Percentiles rank a stretch among this genome's conserved stretches.
These are phyloP conservation scores for Fragilaria radians DNA, from an alignment of 108 stramenopile species.

Conservation along the genomic window DNA sequence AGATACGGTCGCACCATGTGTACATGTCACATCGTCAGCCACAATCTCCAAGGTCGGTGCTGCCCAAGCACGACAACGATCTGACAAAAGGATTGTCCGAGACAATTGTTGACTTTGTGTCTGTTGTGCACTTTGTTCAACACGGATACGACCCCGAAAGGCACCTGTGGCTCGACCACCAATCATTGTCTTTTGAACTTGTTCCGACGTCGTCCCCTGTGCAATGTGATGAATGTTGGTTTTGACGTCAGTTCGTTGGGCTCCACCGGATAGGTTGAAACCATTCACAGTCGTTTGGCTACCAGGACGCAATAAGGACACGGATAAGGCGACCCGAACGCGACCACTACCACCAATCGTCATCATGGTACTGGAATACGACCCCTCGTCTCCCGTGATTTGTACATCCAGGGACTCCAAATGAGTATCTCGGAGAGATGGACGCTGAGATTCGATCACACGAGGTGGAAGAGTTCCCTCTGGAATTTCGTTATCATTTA, in stretches of 20 bases:
- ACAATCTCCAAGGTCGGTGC: slow-evolving; percentile 92
- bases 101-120: slow-evolving; percentile 89
- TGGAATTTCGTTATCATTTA: slow-evolving; percentile 23
- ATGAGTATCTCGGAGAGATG: slow-evolving; percentile 69
- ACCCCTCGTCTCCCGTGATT: slow-evolving; percentile 54
- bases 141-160: slow-evolving; percentile 92
- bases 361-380: slow-evolving; percentile 58
- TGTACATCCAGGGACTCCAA: slow-evolving; percentile 81
- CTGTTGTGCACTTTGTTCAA: slow-evolving; percentile 89
- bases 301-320: slow-evolving; percentile 59
- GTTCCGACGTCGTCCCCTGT: slow-evolving; percentile 65
- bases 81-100: slow-evolving; percentile 79
- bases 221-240: slow-evolving; percentile 90
- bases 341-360: slow-evolving; percentile 79
- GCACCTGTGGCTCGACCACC: slow-evolving; percentile 77
- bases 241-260: slow-evolving; percentile 79
- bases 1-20: slow-evolving; percentile 93
- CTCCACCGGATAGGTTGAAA: slow-evolving; percentile 70
- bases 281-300: slow-evolving; percentile 63
- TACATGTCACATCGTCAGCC: slow-evolving; percentile 93
- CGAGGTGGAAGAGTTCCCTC: slow-evolving; percentile 44
- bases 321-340: slow-evolving; percentile 53
- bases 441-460: slow-evolving; percentile 52
- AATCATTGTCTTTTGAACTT: slow-evolving; percentile 89
- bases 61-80: slow-evolving; percentile 78